Evolutionary conservation across 352 stramenopile genomes (phyloP).

Genomic region (Phytophthora brassicae): DNA sequence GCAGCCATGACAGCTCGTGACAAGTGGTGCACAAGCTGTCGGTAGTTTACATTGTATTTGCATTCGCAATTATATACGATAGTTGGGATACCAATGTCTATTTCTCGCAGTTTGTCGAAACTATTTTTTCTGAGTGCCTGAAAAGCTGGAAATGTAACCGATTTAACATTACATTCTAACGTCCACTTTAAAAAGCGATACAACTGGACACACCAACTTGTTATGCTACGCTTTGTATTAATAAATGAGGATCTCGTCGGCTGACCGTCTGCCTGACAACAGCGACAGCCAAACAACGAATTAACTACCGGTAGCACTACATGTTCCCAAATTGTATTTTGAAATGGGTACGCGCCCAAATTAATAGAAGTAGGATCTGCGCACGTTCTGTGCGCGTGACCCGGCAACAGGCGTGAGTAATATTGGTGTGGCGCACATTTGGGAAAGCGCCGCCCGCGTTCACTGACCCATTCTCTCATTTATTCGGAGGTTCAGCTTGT

Average conservation of each 20-base stretch:
- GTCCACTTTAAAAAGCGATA: no score
- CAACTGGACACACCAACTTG: no score
- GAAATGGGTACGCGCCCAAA: background rate
- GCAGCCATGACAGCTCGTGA: background rate
- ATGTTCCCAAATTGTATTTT: background rate
- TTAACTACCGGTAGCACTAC: no score
- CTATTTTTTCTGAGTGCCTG: no score
- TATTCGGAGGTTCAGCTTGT: slow-evolving; percentile 36
- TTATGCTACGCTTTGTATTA: no score
- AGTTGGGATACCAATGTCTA: no score
- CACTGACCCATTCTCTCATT: slow-evolving; percentile 31
- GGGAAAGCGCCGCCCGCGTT: background rate
- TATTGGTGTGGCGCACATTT: slow-evolving; percentile 2
- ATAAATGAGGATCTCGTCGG: no score
- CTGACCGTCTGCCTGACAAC: no score
- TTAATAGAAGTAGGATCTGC: background rate
- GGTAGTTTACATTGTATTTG: background rate
- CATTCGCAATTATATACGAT: background rate
- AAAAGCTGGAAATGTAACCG: no score
- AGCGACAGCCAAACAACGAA: no score
- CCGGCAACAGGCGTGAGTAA: slow-evolving; percentile 23
- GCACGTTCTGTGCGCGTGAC: background rate
- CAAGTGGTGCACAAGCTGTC: background rate
- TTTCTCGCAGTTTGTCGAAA: no score
- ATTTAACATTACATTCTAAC: no score